Percentiles rank a stretch among this genome's conserved stretches.
Conservation (phyloP, 768 basidiomycete genomes). For the Lentinula boryana region DNA sequence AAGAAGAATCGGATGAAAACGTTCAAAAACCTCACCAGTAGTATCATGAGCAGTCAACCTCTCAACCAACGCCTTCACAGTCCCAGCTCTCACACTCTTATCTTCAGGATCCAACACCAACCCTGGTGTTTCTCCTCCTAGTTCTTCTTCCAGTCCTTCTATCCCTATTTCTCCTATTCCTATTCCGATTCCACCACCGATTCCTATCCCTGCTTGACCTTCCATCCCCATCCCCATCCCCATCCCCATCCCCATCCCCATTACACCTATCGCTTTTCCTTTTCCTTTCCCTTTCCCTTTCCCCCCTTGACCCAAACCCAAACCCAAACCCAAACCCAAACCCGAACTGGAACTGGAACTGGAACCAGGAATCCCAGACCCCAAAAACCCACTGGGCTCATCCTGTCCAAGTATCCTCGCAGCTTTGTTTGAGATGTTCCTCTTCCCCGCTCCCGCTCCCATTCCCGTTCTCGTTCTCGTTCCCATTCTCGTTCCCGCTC, state of each 20-base stretch:
- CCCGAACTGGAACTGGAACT: too few relatives aligned
- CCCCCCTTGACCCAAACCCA: background rate
- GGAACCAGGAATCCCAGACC: too few relatives aligned
- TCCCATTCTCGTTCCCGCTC: too few relatives aligned
- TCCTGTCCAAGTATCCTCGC: too few relatives aligned
- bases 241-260: constrained; percentile 26
- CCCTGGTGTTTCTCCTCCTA: constrained; percentile 26
- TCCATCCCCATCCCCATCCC: constrained; percentile 26
- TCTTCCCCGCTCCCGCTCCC: too few relatives aligned
- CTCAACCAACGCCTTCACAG: constrained; percentile 80
- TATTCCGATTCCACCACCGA: too few relatives aligned
- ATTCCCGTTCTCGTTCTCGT: too few relatives aligned
- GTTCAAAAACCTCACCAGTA: constrained; percentile 60
- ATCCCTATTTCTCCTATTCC: too few relatives aligned
- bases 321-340: background rate
- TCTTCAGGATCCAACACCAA: constrained; percentile 87
- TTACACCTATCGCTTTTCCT: background rate
- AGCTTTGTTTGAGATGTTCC: too few relatives aligned
- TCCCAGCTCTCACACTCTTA: constrained; percentile 80
- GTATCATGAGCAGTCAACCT: constrained; percentile 88
- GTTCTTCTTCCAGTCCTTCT: background rate
- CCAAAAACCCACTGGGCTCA: too few relatives aligned
- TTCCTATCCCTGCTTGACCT: too few relatives aligned
- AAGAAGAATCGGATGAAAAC: too few relatives aligned
- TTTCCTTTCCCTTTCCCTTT: background rate